Conservation (phyloP, 2,329 filamentous ascomycete genomes). For the Colletotrichum filicis region DNA sequence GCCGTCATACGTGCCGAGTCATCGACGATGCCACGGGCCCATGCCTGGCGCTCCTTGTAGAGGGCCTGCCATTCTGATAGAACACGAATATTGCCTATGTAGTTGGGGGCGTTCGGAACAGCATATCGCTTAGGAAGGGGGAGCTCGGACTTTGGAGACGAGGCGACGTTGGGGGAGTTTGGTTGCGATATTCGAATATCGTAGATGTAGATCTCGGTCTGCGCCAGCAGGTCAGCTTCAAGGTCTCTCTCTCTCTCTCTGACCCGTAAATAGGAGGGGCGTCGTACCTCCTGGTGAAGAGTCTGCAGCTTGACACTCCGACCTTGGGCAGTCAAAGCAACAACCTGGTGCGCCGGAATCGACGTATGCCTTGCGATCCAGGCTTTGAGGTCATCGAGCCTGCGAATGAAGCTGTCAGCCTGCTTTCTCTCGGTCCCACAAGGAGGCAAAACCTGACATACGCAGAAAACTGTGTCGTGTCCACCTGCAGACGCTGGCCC, state of each 20-base stretch:
- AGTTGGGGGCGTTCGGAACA: constrained; percentile 80
- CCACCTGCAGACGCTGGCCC: constrained; percentile 85
- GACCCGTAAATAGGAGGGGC: neutral
- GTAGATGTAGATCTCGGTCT: constrained; percentile 94
- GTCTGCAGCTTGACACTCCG: constrained; percentile 86
- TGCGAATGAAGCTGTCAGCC: constrained; percentile 45
- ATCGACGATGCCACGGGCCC: constrained; percentile 78
- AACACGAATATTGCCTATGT: constrained; percentile 81
- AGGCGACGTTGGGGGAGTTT: constrained; percentile 56
- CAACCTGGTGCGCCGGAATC: constrained; percentile 82
- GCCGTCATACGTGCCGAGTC: constrained; percentile 75
- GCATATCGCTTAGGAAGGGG: constrained; percentile 65
- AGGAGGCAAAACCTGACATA: constrained; percentile 52
- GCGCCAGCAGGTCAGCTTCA: constrained; percentile 31
- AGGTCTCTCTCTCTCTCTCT: neutral
- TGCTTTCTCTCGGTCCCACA: constrained; percentile 5
- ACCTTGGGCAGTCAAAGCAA: constrained; percentile 86
- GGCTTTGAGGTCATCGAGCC: constrained; percentile 84
- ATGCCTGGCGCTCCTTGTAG: constrained; percentile 82
- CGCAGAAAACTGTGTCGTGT: constrained; percentile 80
- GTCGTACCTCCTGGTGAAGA: constrained; percentile 79
- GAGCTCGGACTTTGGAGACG: constrained; percentile 58
- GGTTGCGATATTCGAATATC: constrained; percentile 80
- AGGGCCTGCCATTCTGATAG: constrained; percentile 89
- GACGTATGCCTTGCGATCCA: constrained; percentile 82